phyloP scores from a whole-genome alignment of 2,329 filamentous ascomycete species.

The Bipolaris zeicola region DNA sequence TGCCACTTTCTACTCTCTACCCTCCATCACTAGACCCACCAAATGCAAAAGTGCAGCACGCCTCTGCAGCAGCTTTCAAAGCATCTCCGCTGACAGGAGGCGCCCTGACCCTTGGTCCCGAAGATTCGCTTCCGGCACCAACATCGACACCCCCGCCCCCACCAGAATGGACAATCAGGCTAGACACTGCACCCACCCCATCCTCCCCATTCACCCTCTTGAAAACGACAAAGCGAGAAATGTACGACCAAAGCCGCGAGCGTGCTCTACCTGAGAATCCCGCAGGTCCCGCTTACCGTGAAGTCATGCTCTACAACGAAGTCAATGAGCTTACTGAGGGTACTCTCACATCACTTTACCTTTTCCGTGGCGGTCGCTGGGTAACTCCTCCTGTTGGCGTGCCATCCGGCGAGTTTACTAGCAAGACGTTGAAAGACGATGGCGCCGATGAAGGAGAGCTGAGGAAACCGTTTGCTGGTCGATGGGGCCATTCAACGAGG shows the following conservation, averaged over 20 bases:
- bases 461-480: slow-evolving; percentile 42
- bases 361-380: slow-evolving; percentile 75
- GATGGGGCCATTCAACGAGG: slow-evolving; percentile 47
- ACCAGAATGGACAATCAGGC: slow-evolving; percentile 55
- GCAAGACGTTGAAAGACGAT: slow-evolving; percentile 22
- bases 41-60: slow-evolving; percentile 19
- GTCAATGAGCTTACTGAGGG: slow-evolving; percentile 80
- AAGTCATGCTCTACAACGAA: slow-evolving; percentile 76
- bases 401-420: slow-evolving; percentile 33
- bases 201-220: slow-evolving; percentile 74
- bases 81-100: slow-evolving; percentile 46
- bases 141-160: slow-evolving; percentile 22
- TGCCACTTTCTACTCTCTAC: slow-evolving; percentile 61
- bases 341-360: slow-evolving; percentile 80
- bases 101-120: slow-evolving; percentile 39
- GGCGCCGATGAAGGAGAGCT: slow-evolving; percentile 44
- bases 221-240: slow-evolving; percentile 78
- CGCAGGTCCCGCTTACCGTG: slow-evolving; percentile 51
- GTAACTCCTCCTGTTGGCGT: slow-evolving; percentile 69
- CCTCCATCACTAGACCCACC: slow-evolving; percentile 62
- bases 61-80: slow-evolving; percentile 34
- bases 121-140: slow-evolving; percentile 33
- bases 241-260: slow-evolving; percentile 73
- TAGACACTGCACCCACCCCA: slow-evolving; percentile 59
- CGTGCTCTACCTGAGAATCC: slow-evolving; percentile 60